Base-by-base conservation (phyloP, 129 eudicot genomes). In the Chrysanthemum seticuspe region DNA sequence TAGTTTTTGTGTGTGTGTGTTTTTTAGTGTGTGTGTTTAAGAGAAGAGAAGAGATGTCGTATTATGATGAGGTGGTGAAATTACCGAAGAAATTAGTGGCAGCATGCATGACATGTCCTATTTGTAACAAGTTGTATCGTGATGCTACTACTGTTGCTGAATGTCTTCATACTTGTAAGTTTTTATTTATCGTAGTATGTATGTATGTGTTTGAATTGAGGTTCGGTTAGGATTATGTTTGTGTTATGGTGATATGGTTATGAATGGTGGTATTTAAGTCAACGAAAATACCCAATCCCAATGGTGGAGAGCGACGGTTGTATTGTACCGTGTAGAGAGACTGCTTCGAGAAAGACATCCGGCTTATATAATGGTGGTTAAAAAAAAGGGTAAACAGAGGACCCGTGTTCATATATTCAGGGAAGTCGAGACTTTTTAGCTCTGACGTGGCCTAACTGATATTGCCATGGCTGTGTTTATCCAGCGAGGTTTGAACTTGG, bases 41-140 rank as follows among this genome's bases (percentile, higher is more conserved):
- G 19, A 14, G 29, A 8, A 44, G 16, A n/a, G 62, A 2, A 66
- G 80, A 79, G 89, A 91, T 91, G 97, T 77, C 90, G 80, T 77
- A 73, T 83, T 79, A 81, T 84, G 81, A 83, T 82, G 85, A 84
- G 82, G 85, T 59, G 61, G 88, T 82, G 78, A 78, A 68, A 63
- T 80, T 91, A 74, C 75, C 75, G 69, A 81, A 88, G 45, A 81
- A 81, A 51, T 67, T 71, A 72, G 55, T 94, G 76, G 81, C 80
- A 76, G 91, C 99, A 94, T 94, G 99, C 99, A 94, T 94, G 96
- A 90, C 96, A 73, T 94, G 99, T 81, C 96, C 93, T 69, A 85
- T 94, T 49, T 94, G 99, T 70, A 65, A 88, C 49, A 94, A 86
- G 80, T 85, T 90, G 12, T 72, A 90, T 59, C 84, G 89, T 21